Evolutionary conservation across 805 yeast species (phyloP), one percentile per base, ranked within the genome.

Genomic region (Teunomyces cretensis): DNA sequence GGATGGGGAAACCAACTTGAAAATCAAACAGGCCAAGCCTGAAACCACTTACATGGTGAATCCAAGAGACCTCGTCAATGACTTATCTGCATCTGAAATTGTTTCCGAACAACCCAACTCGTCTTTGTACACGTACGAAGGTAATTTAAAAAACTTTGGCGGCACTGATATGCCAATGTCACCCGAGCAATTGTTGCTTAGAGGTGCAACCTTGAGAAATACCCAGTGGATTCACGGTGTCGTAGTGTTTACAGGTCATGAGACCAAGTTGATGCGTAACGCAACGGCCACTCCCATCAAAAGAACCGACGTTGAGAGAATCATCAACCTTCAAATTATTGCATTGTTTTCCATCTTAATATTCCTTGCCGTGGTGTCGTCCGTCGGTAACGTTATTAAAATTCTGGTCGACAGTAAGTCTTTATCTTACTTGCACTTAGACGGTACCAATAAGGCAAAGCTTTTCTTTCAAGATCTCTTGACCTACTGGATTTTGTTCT

Each of bases 241-340:
- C 42, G 97, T 88, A 1, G 81, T 94, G 1, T 94, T 92, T 63
- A 94, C 99, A 0, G 99, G 99, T 15, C 99, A 95, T 63, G 99
- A 94, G 68, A 94, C 99, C 0, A 94, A 94, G 60, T 75, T 94
- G 53, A 92, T 94, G 98, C 81, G 99, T 62, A 94, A 94, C 69
- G 99, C 99, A 14, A 91, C 98, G 2, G 97, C 99, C 1, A 84
- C 99, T 2, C 99, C 99, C 9, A 95, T 94, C 58, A 94, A 94
- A 63, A 79, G 96, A 57, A 94, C 99, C 0, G 96, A 96, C 19
- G 97, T 95, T 11, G 99, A 94, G 71, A 81, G 96, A 63, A 86
- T 91, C 67, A 92, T 94, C 56, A 95, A 94, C 62, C 67, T 88
- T 55, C 99, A 94, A 65, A 92, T 94, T 57, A 69, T 94, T 47